A percentile compares a stretch with the other conserved stretches of the same genome.
phyloP scores from a whole-genome alignment of 1,284 basidiomycete species.

The Cryptococcus floricola region DNA sequence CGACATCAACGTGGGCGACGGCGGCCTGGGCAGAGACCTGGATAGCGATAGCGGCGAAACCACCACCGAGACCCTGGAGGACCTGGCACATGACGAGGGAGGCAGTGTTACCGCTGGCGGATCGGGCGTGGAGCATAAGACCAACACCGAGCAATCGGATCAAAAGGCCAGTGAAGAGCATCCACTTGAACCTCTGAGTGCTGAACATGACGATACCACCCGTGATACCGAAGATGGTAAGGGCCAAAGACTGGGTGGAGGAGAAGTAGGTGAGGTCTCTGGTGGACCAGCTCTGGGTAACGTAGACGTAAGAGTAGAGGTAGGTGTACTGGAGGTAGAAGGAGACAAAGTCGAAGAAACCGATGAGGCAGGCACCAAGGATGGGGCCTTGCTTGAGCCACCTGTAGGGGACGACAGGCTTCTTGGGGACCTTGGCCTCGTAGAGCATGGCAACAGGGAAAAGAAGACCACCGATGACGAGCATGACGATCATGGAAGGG shows the following conservation, averaged over 20 bases:
- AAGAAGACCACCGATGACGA: constrained; percentile 47
- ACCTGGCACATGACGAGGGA: constrained; percentile 57
- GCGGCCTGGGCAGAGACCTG: constrained; percentile 75
- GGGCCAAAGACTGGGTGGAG: constrained; percentile 42
- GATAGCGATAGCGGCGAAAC: constrained; percentile 64
- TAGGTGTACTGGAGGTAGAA: constrained; percentile 50
- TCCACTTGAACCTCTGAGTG: constrained; percentile 54
- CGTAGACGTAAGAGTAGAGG: constrained; percentile 42
- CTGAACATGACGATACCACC: constrained; percentile 49
- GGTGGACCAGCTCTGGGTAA: constrained; percentile 41
- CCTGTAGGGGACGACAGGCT: constrained; percentile 54
- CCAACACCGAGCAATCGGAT: constrained; percentile 67
- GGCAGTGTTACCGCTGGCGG: constrained; percentile 55
- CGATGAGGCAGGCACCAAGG: constrained; percentile 61
- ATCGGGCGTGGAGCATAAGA: constrained; percentile 69
- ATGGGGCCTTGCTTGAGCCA: constrained; percentile 61
- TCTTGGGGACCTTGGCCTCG: constrained; percentile 49
- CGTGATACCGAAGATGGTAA: constrained; percentile 51
- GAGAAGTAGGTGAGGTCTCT: constrained; percentile 42
- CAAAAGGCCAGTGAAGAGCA: constrained; percentile 63
- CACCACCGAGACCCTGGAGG: constrained; percentile 50
- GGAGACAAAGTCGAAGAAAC: constrained; percentile 67
- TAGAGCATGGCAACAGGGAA: constrained; percentile 50
- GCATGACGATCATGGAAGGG: constrained; percentile 46
- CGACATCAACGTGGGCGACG: constrained; percentile 71